Evolutionary conservation across 2,329 filamentous ascomycete genomes (phyloP), one percentile per base, ranked within the genome.

Genomic region (Colletotrichum sidae): DNA sequence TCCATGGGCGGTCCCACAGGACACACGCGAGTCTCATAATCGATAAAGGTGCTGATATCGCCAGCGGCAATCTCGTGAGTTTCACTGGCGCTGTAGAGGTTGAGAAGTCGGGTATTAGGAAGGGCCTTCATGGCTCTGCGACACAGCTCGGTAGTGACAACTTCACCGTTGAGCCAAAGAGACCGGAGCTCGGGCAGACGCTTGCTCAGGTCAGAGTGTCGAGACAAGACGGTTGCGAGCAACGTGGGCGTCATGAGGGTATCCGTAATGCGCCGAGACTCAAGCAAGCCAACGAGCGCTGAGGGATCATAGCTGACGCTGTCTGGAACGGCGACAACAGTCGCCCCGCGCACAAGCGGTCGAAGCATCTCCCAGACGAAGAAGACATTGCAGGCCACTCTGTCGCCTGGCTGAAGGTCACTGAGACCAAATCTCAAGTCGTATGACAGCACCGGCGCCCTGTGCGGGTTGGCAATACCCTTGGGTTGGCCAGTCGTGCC

Each of bases 351-450:
- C 59, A 95, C 75, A 49, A 95, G 81, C 8, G 92, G 92, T 6
- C 92, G 90, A 59, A 95, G 76, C 61, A 94, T 94, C 75, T 95
- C 92, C 92, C 92, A 95, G 51, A 94, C 84, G 74, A 95, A 95
- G 76, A 94, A 95, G 65, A 94, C 92, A 80, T 94, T 95, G 79
- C 92, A 94, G n/a, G 92, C 92, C 10, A 94, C 91, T 7, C 92
- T 86, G 70, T 94, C 92, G 13, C 91, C 91, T 0, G 89, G 89
- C 15, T 84, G 78, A 3, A 93, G 80, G 74, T 94, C 89, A 69
- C 88, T 90, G 53, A 94, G 76, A 9, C 79, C 81, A 72, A 94
- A 94, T 75, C 92, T 83, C 68, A 93, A 76, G 70, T 92, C 82
- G 73, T 94, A 94, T 7, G 92, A 94, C 35, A 86, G 84, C 2